Conservation (phyloP, 192 early-diverging fungal genomes). For the Paraglomus brasilianum region DNA sequence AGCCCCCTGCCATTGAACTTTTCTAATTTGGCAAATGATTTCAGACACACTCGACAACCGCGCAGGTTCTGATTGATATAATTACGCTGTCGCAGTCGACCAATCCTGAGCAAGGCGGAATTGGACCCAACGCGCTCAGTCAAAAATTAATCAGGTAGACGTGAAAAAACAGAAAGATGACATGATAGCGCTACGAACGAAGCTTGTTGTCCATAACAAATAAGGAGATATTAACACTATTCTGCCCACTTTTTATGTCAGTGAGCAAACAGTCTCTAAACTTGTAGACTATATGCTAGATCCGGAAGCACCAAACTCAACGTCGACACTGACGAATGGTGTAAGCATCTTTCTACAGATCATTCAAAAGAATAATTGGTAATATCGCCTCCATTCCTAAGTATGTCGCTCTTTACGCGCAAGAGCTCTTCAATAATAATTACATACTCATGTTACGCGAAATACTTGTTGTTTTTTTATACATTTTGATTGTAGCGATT, state of each 20-base stretch:
- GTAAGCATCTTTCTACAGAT: slow-evolving; percentile 97
- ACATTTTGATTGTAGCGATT: slow-evolving; percentile 33
- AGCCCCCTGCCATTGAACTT: not conserved
- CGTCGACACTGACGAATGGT: slow-evolving; percentile 89
- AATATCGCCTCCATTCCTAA: not conserved
- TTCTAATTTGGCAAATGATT: not conserved
- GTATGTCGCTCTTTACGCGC: not conserved
- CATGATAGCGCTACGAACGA: not conserved
- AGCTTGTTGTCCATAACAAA: not conserved
- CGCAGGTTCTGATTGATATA: slow-evolving; percentile 80
- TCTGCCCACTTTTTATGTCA: slow-evolving; percentile 34
- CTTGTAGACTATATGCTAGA: slow-evolving; percentile 91
- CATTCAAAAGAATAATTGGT: slow-evolving; percentile 95
- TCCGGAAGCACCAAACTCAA: slow-evolving; percentile 67
- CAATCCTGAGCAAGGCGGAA: slow-evolving; percentile 61
- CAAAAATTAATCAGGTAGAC: slow-evolving; percentile 56
- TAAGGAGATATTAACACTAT: slow-evolving; percentile 36
- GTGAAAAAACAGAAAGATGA: too few species aligned
- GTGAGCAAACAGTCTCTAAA: slow-evolving; percentile 72
- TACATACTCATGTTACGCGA: not conserved
- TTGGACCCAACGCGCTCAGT: slow-evolving; percentile 65
- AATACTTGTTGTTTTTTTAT: not conserved
- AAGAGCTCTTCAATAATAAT: not conserved
- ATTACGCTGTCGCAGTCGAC: slow-evolving; percentile 78
- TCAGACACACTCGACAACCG: slow-evolving; percentile 73